A percentile compares a stretch with the other conserved stretches of the same genome.
Conservation (phyloP, 75 land plant species). For the Sequoia sempervirens region DNA sequence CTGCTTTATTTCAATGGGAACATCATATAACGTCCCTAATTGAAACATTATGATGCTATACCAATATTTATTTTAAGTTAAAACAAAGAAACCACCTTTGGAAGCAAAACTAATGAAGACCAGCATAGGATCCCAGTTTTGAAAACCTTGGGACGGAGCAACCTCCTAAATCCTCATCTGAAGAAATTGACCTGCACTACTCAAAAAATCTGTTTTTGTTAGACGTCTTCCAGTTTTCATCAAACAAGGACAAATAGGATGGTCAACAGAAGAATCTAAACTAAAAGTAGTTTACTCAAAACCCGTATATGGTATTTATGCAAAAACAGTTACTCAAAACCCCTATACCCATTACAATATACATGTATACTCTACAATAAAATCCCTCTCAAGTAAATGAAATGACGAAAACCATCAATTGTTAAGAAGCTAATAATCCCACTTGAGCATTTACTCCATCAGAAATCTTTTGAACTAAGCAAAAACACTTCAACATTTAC, state of each 20-base stretch:
- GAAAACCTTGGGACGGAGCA: neutral
- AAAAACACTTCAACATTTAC: neutral
- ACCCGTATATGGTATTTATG: neutral
- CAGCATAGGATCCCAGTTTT: neutral
- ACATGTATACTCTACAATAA: neutral
- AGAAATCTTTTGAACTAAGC: neutral
- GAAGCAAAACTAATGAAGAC: neutral
- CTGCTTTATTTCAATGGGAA: neutral
- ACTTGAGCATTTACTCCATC: neutral
- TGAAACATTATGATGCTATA: neutral
- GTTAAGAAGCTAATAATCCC: neutral
- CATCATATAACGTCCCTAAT: neutral
- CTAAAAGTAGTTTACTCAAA: neutral
- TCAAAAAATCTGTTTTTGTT: slow-evolving; percentile 4
- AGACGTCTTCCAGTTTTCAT: slow-evolving; percentile 4
- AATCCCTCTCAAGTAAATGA: neutral
- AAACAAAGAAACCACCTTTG: neutral
- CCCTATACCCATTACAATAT: too few relatives aligned
- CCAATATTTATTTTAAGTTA: neutral
- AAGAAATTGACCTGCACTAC: slow-evolving; percentile 4
- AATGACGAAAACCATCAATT: neutral
- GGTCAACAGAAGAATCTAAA: slow-evolving; percentile 2
- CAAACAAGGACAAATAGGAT: neutral
- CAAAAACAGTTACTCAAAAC: neutral
- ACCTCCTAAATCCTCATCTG: slow-evolving; percentile 9